Percentiles rank a stretch among this genome's conserved stretches.
These are phyloP conservation scores for Mimosa bimucronata DNA, from an alignment of 306 rosid species.

Conservation along the genomic window DNA sequence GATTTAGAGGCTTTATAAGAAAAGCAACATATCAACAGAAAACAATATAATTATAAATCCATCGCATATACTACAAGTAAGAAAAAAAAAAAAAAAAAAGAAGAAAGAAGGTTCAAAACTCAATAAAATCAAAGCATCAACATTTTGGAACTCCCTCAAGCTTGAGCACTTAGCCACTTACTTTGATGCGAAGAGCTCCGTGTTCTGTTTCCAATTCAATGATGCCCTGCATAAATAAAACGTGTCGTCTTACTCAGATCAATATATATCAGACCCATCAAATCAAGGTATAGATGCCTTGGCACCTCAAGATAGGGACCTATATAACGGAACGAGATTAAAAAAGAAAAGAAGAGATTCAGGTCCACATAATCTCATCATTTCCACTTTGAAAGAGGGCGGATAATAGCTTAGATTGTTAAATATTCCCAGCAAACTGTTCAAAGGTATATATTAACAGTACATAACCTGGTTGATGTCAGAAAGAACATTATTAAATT, in stretches of 20 bases:
- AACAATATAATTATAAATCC: neutral
- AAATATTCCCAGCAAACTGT: neutral
- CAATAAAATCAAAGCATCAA: constrained; percentile 29
- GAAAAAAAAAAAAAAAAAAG: too few relatives aligned
- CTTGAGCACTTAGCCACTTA: constrained; percentile 49
- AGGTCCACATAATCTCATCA: constrained; percentile 16
- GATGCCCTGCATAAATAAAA: constrained; percentile 64
- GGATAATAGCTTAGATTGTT: constrained; percentile 1
- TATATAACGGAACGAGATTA: constrained; percentile 2
- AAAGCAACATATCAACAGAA: neutral
- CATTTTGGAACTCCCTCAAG: constrained; percentile 24
- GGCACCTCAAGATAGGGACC: constrained; percentile 4
- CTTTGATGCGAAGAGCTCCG: constrained; percentile 87
- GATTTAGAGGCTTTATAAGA: neutral
- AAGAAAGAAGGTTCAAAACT: neutral
- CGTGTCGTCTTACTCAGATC: neutral
- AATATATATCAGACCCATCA: neutral
- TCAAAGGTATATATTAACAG: neutral
- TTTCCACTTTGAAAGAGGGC: neutral
- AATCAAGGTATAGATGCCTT: neutral
- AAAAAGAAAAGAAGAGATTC: neutral
- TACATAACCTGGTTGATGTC: neutral
- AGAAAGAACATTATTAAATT: neutral
- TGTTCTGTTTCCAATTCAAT: constrained; percentile 70
- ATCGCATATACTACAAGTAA: neutral